These are phyloP conservation scores for Arthrobotrys iridis DNA, from an alignment of 2,329 filamentous ascomycete species.

Conservation along the genomic window DNA sequence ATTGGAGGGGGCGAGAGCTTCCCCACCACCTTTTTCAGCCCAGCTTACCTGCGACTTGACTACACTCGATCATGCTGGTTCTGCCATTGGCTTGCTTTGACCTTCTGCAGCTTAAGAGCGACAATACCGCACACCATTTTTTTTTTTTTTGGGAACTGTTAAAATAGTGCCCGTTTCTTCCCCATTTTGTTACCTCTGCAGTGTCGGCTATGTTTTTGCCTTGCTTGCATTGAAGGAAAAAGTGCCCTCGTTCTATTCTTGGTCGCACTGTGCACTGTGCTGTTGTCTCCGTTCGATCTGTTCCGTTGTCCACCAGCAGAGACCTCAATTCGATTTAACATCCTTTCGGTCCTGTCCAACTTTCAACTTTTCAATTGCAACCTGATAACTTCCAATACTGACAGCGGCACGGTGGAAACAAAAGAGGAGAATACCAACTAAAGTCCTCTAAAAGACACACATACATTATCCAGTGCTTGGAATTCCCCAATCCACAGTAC, in stretches of 20 bases:
- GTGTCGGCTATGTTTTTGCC: not conserved
- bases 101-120: constrained; percentile 15
- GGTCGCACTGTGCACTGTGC: constrained; percentile 8
- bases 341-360: not conserved
- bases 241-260: constrained; percentile 10
- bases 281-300: constrained; percentile 7
- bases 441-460: not conserved
- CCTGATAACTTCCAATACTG: constrained; percentile 6
- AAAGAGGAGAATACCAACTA: not conserved
- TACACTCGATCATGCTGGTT: not conserved
- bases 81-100: constrained; percentile 29
- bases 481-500: constrained; percentile 12
- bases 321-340: constrained; percentile 21
- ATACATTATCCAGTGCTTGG: constrained; percentile 9
- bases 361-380: too few relatives aligned
- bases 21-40: constrained; percentile 46
- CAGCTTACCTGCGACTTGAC: constrained; percentile 8
- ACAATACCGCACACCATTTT: constrained; percentile 44
- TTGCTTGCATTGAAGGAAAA: not conserved
- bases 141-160: constrained; percentile 23
- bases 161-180: constrained; percentile 15
- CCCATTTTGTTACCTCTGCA: not conserved
- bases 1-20: constrained; percentile 33
- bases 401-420: constrained; percentile 7
- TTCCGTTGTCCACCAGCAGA: constrained; percentile 5